These are phyloP conservation scores for Gracilaria caudata DNA, from an alignment of 23 red algal species.

Conservation along the genomic window DNA sequence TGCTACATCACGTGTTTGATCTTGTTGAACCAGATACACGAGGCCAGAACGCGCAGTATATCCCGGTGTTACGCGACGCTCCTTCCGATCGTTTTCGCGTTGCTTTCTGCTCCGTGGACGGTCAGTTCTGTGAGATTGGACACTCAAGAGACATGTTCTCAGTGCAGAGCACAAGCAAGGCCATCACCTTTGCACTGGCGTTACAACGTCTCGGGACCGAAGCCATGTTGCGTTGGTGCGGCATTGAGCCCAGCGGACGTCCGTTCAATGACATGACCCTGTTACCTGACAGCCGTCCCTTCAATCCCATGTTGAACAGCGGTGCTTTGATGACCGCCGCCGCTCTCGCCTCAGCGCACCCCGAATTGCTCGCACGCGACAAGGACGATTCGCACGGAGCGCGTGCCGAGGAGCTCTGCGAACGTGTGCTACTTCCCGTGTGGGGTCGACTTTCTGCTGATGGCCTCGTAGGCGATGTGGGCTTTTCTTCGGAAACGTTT, in stretches of 20 bases:
- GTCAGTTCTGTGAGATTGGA: conserved; percentile 42
- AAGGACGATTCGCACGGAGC: conserved; percentile 9
- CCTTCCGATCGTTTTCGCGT: conserved; percentile 32
- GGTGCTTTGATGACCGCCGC: conserved; percentile 66
- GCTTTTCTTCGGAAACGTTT: conserved; percentile 46
- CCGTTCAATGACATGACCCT: conserved; percentile 54
- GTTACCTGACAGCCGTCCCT: conserved; percentile 36
- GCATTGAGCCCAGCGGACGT: conserved; percentile 51
- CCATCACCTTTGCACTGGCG: conserved; percentile 49
- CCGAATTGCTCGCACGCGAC: conserved; percentile 21
- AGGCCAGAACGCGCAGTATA: conserved; percentile 45
- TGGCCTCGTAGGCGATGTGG: conserved; percentile 32
- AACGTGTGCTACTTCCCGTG: conserved; percentile 37
- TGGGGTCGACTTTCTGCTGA: conserved; percentile 35
- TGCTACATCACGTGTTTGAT: conserved; percentile 17
- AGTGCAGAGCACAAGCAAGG: conserved; percentile 49
- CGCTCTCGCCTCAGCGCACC: conserved; percentile 30
- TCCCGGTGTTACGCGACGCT: conserved; percentile 41
- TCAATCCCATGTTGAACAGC: conserved; percentile 62
- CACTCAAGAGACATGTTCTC: conserved; percentile 7
- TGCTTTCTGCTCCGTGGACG: conserved; percentile 47
- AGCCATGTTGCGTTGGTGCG: conserved; percentile 26
- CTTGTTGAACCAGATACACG: not conserved
- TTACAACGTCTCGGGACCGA: conserved; percentile 15
- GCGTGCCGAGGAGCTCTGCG: conserved; percentile 32